Base-by-base conservation (phyloP, 768 basidiomycete species). In the Leccinum subgranulosum region DNA sequence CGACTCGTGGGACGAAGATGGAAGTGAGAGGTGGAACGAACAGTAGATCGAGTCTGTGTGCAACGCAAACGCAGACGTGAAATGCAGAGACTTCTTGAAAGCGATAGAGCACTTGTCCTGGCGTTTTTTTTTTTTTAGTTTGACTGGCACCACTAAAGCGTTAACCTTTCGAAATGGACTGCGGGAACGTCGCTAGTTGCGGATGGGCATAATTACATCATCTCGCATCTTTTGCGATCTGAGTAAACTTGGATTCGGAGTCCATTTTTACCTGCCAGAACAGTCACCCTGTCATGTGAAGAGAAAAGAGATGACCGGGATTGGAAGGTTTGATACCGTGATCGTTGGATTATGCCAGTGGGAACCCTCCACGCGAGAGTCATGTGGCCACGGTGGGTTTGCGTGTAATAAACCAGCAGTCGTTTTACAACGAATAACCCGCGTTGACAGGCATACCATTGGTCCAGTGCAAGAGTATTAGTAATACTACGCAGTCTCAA, bases 161-260 rank as follows among this genome's bases (percentile, higher is more conserved):
- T 49, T 15, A 27, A 54, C 49, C 57, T 56, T 50, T 57, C 49
- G 52, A 62, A 64, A 62, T 55, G 50, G 51, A 34, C 27, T 50
- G 28, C 55, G 33, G 46, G 28, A 57, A 58, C 36, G 39, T 51
- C 49, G n/a, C 49, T 25, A 33, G 31, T 55, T 64, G 51, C 27
- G 45, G 62, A 55, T 56, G 66, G 55, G 51, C 29, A 67, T 60
- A 14, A 66, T 68, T 56, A 52, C 49, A 63, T 56, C 60, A 56
- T 23, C 28, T 49, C 29, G 52, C 36, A 56, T 48, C 46, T 43
- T 43, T 27, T 54, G 51, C 21, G 33, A 51, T 54, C 12, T 33
- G 34, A 56, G 21, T 10, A 57, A 49, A 47, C 60, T 51, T 34
- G 53, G 49, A 31, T 49, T 21, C 39, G 53, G 50, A 29, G 23